phyloP scores from a whole-genome alignment of 306 rosid genomes.

The Vigna unguiculata region DNA sequence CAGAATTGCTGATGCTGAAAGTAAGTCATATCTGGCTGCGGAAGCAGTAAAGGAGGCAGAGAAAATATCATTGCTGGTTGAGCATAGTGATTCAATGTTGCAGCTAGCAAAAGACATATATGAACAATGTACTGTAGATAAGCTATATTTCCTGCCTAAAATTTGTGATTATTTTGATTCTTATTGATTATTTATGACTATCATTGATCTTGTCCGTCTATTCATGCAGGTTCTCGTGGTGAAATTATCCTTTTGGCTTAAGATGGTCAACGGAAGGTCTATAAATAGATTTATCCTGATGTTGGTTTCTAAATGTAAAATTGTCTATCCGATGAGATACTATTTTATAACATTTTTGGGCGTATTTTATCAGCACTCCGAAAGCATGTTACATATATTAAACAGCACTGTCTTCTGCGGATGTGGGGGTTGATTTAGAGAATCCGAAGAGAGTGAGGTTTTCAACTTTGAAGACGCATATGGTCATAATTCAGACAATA shows the following conservation, averaged over 20 bases:
- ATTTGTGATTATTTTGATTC: background rate
- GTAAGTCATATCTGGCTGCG: conserved; percentile 70
- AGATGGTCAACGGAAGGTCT: conserved; percentile 37
- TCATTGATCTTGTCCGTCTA: conserved; percentile 29
- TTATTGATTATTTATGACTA: conserved; percentile 1
- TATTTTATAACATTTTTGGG: conserved; percentile 11
- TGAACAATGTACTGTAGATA: conserved; percentile 65
- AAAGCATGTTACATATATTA: too few species aligned
- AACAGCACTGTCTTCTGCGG: too few species aligned
- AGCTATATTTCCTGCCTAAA: background rate
- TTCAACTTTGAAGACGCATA: too few species aligned
- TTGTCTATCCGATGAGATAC: conserved; percentile 40
- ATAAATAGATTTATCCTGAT: conserved; percentile 33
- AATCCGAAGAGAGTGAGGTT: too few species aligned
- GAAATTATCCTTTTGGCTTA: conserved; percentile 61
- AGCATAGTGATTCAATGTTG: conserved; percentile 62
- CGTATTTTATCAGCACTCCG: background rate
- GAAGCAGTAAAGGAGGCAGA: conserved; percentile 74
- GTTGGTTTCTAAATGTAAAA: conserved; percentile 48
- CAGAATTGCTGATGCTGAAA: conserved; percentile 76
- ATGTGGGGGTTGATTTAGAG: too few species aligned
- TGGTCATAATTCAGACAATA: too few species aligned
- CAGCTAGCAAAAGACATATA: conserved; percentile 61
- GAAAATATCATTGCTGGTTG: conserved; percentile 61
- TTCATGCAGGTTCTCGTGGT: conserved; percentile 71